Conservation (phyloP, 2,329 filamentous ascomycete species). For the Rutstroemia sydowiana region DNA sequence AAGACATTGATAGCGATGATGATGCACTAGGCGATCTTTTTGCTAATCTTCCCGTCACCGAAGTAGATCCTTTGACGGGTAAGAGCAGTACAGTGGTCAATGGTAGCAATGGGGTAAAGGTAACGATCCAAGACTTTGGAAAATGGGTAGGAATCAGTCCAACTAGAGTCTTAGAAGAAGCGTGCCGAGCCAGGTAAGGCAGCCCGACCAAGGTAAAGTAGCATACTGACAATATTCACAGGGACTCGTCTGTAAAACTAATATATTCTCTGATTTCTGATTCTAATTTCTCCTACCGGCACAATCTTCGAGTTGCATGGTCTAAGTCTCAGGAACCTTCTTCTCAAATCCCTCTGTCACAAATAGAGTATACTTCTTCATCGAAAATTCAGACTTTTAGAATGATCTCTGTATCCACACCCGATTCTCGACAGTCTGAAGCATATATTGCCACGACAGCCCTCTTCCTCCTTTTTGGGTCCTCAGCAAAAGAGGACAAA, state of each 20-base stretch:
- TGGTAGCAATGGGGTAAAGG: conserved; percentile 43
- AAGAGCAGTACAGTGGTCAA: conserved; percentile 50
- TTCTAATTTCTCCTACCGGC: conserved; percentile 66
- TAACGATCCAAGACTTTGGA: conserved; percentile 74
- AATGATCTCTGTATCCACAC: conserved; percentile 68
- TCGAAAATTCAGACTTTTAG: conserved; percentile 56
- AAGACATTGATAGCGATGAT: conserved; percentile 43
- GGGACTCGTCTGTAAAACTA: conserved; percentile 64
- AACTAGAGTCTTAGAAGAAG: conserved; percentile 71
- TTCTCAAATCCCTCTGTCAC: conserved; percentile 30
- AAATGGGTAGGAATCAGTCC: conserved; percentile 73
- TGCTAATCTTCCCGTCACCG: conserved; percentile 51
- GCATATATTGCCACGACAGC: conserved; percentile 75
- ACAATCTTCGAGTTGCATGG: conserved; percentile 71
- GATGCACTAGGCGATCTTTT: conserved; percentile 52
- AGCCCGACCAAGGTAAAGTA: background rate
- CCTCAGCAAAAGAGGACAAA: conserved; percentile 80
- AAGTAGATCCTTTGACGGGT: conserved; percentile 51
- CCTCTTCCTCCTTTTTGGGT: conserved; percentile 72
- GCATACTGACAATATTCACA: conserved; percentile 28
- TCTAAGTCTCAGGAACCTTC: conserved; percentile 59
- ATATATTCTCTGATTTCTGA: conserved; percentile 64
- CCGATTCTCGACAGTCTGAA: conserved; percentile 75
- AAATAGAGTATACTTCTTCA: conserved; percentile 28
- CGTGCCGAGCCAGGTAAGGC: conserved; percentile 68